Evolutionary conservation across 768 basidiomycete genomes (phyloP), one percentile per base, ranked within the genome.

Genomic region (Boletus barrowsii): DNA sequence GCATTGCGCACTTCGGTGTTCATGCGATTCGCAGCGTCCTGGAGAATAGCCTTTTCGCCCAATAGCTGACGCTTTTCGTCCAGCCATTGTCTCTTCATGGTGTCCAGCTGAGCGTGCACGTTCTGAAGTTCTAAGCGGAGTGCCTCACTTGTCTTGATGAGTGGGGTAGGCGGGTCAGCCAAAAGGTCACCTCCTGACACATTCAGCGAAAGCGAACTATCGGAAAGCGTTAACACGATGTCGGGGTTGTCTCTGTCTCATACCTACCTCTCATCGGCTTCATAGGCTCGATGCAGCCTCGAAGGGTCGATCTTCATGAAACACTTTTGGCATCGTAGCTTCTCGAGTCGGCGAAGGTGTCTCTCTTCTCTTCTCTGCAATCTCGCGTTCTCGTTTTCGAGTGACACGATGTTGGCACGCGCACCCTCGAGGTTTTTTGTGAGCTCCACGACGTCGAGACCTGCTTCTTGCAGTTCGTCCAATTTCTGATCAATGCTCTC

Each of bases 401-500:
- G 72, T 1, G 65, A 55, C 7, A 69, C 68, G 15, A 87, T 83
- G 57, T 73, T 78, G 14, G 76, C 67, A 9, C 86, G 80, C 10
- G 88, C 87, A 59, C 90, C 88, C 54, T 85, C 87, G 4, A 93
- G 79, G 50, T 82, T 84, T 70, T 77, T 79, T 0, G 87, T 84
- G 35, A 91, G 74, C 8, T 81, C 83, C 42, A 93, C 82, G 40
- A 86, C 86, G 29, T 83, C 89, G 14, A 87, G 68, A 5, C 91
- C 91, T 0, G 87, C 85, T 53, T 92, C 86, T 63, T 90, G 88
- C 3, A 95, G 83, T 48, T 86, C 83, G 65, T 92, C 90, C 15
- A 95, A 77, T 68, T 94, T 93, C 64, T 92, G 86, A 61, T 95
- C 93, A 50, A 95, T 89, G 61, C 82, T 87, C 35, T 87, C 84